These are phyloP conservation scores for Vaccinium darrowii DNA, from an alignment of 148 eudicot genomes.

Conservation along the genomic window DNA sequence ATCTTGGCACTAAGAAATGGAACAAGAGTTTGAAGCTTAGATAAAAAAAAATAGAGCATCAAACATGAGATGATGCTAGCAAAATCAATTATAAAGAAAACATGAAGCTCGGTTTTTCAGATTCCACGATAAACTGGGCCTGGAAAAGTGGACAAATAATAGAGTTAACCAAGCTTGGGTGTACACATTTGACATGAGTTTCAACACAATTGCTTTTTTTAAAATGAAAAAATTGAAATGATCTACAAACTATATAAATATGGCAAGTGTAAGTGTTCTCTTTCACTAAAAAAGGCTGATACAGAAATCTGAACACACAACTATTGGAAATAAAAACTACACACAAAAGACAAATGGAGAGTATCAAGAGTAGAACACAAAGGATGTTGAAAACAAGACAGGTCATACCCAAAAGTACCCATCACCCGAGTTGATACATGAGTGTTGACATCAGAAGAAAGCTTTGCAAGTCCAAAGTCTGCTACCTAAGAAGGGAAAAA, in stretches of 20 bases:
- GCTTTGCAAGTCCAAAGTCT: slow-evolving; percentile 95
- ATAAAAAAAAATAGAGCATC: not conserved
- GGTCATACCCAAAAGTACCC: slow-evolving; percentile 96
- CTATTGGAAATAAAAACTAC: not conserved
- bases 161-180: not conserved
- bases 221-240: not conserved
- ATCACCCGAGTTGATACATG: slow-evolving; percentile 95
- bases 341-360: not conserved
- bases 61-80: not conserved
- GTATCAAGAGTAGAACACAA: not conserved
- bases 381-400: not conserved
- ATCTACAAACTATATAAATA: not conserved
- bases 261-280: no score
- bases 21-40: not conserved
- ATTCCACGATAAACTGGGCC: not conserved
- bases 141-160: not conserved
- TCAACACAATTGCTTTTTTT: not conserved
- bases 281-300: no score
- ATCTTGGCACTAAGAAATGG: not conserved
- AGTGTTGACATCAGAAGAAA: slow-evolving; percentile 75
- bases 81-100: not conserved
- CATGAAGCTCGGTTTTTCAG: not conserved
- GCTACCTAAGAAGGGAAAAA: slow-evolving; percentile 60
- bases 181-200: not conserved
- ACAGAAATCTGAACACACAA: no score